phyloP scores from a whole-genome alignment of 1,139 yeast genomes.

The Petasospora fabianii region DNA sequence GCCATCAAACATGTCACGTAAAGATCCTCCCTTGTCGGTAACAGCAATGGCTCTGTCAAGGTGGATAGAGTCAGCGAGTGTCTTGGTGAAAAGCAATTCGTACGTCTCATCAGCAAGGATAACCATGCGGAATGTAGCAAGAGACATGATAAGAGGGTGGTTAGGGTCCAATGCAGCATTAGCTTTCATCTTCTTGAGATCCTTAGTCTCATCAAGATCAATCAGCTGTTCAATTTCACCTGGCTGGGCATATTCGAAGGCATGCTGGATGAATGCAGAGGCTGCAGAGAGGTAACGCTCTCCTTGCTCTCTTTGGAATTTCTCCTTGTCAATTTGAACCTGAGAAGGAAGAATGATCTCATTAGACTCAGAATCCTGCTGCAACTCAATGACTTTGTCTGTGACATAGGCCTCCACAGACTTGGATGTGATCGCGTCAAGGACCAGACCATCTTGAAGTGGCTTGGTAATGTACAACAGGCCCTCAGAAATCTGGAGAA shows the following conservation, averaged over 20 bases:
- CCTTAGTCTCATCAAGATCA: slow-evolving; percentile 30
- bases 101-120: slow-evolving; percentile 90
- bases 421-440: slow-evolving; percentile 57
- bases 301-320: slow-evolving; percentile 64
- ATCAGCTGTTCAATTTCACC: slow-evolving; percentile 44
- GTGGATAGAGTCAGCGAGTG: slow-evolving; percentile 64
- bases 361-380: slow-evolving; percentile 25
- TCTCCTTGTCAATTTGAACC: slow-evolving; percentile 57
- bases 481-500: slow-evolving; percentile 83
- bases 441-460: slow-evolving; percentile 64
- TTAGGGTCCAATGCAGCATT: slow-evolving; percentile 82
- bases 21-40: slow-evolving; percentile 53
- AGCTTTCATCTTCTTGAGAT: slow-evolving; percentile 39
- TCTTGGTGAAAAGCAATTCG: slow-evolving; percentile 72
- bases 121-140: slow-evolving; percentile 94
- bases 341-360: slow-evolving; percentile 52
- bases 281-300: slow-evolving; percentile 86
- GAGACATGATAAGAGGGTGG: slow-evolving; percentile 67
- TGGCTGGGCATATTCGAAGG: slow-evolving; percentile 88
- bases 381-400: slow-evolving; percentile 44
- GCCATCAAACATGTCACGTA: slow-evolving; percentile 88
- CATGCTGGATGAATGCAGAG: slow-evolving; percentile 78
- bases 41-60: slow-evolving; percentile 53
- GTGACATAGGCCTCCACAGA: slow-evolving; percentile 65
- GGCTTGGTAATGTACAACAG: slow-evolving; percentile 78